Base-by-base conservation (phyloP, 176 grass and related monocot genomes). In the Tillandsia fasciculata region DNA sequence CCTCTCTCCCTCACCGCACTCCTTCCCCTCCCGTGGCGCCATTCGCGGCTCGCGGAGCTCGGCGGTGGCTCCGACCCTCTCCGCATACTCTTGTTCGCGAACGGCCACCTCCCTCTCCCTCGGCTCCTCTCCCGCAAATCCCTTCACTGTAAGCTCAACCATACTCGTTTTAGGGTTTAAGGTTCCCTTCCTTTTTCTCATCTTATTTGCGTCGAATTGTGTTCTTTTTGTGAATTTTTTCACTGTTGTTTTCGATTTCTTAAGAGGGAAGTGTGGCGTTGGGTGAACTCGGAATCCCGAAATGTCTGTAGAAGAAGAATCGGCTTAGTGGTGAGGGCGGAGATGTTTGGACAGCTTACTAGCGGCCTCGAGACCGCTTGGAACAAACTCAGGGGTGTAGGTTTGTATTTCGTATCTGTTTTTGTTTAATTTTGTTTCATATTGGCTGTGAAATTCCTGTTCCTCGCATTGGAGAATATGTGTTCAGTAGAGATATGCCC, bases 311-410 rank as follows among this genome's bases (percentile, higher is more conserved):
- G 65, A 69, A 58, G 85, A 71, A 56, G 75, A 0, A 73, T 70
- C 54, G 65, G 73, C 24, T 58, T 89, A 76, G 80, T 77, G 17
- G 92, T 97, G 72, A 79, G 86, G 17, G 89, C 89, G 26, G 94
- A 97, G 89, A 97, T 85, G 94, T 97, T 92, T 54, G 94, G 94
- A 13, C 89, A 92, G 79, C 86, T 97, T 78, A 97, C 94, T 24
- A 86, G 67, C 48, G 89, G 94, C 13, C 90, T 97, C 2, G 94
- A 97, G 66, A 83, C 89, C n/a, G 89, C 94, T 4, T 97, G 94
- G 94, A 97, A 97, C 84, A 97, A 97, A 77, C 74, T 97, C 53
- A 77, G 81, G 6, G 94, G 94, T 51, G 86, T 81, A 72, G 89
- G 94, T 97, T 20, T 59, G 56, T 59, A 5, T 59, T 97, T 56